Evolutionary conservation across 23 red algal genomes (phyloP).

Genomic region (Rhodosorus marinus): DNA sequence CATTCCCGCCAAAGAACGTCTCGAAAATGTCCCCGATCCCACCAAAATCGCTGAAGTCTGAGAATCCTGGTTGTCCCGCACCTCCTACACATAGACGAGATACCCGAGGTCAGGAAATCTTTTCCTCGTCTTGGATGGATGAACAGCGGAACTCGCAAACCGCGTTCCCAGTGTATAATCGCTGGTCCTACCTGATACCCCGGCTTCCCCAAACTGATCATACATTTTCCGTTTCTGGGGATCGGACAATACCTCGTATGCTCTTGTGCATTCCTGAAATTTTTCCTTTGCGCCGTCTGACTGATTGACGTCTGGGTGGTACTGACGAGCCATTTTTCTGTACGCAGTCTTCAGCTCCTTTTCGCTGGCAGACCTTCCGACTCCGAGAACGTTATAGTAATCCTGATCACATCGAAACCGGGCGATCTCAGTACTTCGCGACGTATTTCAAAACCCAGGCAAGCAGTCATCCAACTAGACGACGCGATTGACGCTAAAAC

Average conservation of each 20-base stretch:
- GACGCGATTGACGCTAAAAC: no score
- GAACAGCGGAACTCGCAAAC: no score
- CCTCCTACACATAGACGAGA: no score
- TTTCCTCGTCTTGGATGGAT: no score
- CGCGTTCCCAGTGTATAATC: no score
- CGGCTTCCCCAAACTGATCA: conserved; percentile 96
- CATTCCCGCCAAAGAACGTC: conserved; percentile 70
- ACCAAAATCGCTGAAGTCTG: conserved; percentile 79
- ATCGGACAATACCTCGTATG: conserved; percentile 95
- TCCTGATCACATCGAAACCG: no score
- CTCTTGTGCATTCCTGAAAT: conserved; percentile 77
- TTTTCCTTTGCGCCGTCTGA: conserved; percentile 65
- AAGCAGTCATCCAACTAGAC: no score
- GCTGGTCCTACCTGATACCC: conserved; percentile 54
- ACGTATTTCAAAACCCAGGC: no score
- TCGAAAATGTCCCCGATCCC: conserved; percentile 91
- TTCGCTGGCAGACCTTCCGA: conserved; percentile 39
- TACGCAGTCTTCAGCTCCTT: conserved; percentile 75
- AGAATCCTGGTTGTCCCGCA: conserved; percentile 35
- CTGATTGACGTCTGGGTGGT: conserved; percentile 87
- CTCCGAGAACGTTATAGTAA: conserved; percentile 61
- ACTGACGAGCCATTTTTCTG: conserved; percentile 63
- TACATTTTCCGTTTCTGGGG: conserved; percentile 62
- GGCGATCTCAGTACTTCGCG: no score
- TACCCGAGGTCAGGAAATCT: no score